A percentile compares a stretch with the other conserved stretches of the same genome.
Conservation (phyloP, 2,329 filamentous ascomycete species). For the Tolypocladium album region DNA sequence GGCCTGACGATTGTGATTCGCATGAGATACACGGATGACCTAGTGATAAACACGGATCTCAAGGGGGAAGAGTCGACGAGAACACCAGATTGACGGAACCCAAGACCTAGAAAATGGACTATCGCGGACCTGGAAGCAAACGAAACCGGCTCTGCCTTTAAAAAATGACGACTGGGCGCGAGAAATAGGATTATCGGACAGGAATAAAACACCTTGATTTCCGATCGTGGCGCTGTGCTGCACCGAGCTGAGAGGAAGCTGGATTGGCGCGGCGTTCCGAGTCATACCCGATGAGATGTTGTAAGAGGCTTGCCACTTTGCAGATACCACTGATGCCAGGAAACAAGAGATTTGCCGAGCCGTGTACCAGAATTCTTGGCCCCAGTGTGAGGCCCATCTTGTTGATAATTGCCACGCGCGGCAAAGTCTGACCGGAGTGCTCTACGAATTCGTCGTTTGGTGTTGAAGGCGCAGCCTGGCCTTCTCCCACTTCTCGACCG, state of each 20-base stretch:
- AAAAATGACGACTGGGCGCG: not conserved
- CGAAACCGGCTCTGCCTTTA: not conserved
- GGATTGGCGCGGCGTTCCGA: not conserved
- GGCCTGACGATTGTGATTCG: conserved; percentile 42
- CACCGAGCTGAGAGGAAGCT: not conserved
- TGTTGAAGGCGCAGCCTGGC: no score
- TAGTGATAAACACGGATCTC: conserved; percentile 41
- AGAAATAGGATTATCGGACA: not conserved
- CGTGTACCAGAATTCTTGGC: no score
- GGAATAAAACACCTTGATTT: not conserved
- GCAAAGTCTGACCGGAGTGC: no score
- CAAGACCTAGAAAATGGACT: not conserved
- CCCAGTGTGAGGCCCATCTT: no score
- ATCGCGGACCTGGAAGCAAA: not conserved
- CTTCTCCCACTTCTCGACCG: no score
- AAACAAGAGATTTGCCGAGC: not conserved
- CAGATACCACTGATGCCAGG: not conserved
- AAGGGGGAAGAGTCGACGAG: not conserved
- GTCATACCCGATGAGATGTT: not conserved
- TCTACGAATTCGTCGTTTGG: not conserved
- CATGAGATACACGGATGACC: conserved; percentile 35
- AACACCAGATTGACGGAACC: not conserved
- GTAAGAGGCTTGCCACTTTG: not conserved
- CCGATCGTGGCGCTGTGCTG: not conserved
- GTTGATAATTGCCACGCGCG: no score